Base-by-base conservation (phyloP, 768 basidiomycete genomes). In the Boletales sp. region DNA sequence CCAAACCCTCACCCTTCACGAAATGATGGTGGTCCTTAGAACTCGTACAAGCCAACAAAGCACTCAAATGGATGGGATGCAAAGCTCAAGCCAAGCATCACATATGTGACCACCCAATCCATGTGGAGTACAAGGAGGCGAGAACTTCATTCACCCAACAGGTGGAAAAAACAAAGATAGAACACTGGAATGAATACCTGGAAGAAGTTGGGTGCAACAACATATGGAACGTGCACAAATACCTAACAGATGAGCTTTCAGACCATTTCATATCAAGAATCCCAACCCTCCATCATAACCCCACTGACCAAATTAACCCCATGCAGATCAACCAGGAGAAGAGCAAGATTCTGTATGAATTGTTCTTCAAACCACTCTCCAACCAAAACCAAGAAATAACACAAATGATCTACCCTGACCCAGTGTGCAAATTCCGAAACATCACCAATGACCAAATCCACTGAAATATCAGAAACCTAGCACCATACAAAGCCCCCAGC, bases 361-460 rank as follows among this genome's bases (percentile, higher is more conserved):
- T 56, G 2, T 70, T 70, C 52, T 70, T 70, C 25, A 47, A 47
- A 15, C 46, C 53, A 55, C 3, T 53, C 62, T 2, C 9, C 2
- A 2, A 1, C 4, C 25, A 5, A 28, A 5, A 28, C 7, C 5
- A 28, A 7, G 25, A 4, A 28, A 28, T 28, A 6, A 7, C 21
- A 25, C 2, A 25, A 2, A 25, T 5, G 5, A 25, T 5, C 2
- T 64, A 62, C 38, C 62, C 51, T 2, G 21, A 51, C 1, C 37
- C 44, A 0, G 25, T n/a, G 0, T 41, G 25, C n/a, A 2, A 35
- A 0, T 58, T 49, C 34, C 4, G 7, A 0, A 41, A 52, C 14
- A 49, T 65, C 15, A 56, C 58, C 0, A 10, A 50, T 2, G 47
- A 49, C 4, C 56, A 60, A n/a, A 57, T 69, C 4, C 0, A 4